Evolutionary conservation across 139 green algal genomes (phyloP).

Genomic region (Chlorella sorokiniana): DNA sequence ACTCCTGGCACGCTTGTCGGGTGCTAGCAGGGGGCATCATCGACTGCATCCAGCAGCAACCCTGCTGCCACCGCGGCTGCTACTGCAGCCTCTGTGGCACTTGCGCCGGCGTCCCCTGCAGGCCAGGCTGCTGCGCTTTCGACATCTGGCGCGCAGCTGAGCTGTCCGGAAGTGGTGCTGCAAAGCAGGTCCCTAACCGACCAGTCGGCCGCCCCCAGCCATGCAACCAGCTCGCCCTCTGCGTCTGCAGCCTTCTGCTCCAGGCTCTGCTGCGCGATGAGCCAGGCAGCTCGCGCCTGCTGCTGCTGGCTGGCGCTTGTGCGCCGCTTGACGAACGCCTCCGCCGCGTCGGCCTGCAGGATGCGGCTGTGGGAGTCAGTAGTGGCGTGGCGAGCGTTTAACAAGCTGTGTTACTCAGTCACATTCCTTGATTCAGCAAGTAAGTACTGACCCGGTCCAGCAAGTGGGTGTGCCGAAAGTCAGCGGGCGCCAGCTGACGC

Average conservation of each 20-base stretch:
- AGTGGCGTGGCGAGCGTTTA: too few species aligned
- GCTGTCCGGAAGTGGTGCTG: too few species aligned
- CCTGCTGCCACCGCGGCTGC: too few species aligned
- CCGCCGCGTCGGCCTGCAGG: not conserved
- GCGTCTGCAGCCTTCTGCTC: constrained; percentile 14
- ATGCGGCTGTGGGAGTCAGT: too few species aligned
- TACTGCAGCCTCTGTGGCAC: too few species aligned
- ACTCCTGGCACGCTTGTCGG: not conserved
- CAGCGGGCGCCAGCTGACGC: not conserved
- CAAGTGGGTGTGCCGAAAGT: constrained; percentile 2
- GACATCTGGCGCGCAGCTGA: not conserved
- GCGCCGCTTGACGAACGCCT: not conserved
- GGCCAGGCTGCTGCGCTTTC: too few species aligned
- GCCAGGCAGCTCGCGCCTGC: constrained; percentile 10
- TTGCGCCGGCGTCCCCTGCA: too few species aligned
- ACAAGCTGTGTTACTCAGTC: too few species aligned
- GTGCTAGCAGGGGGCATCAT: too few species aligned
- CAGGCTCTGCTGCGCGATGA: constrained; percentile 13
- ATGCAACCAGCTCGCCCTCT: not conserved
- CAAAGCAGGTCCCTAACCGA: too few species aligned
- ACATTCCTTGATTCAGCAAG: not conserved
- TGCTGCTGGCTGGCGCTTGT: not conserved
- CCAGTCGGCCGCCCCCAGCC: too few species aligned
- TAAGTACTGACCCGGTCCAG: not conserved
- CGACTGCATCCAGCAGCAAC: too few species aligned